A percentile compares a stretch with the other conserved stretches of the same genome.
These are phyloP conservation scores for Blakeslea trispora DNA, from an alignment of 371 early-diverging fungal genomes.

Conservation along the genomic window DNA sequence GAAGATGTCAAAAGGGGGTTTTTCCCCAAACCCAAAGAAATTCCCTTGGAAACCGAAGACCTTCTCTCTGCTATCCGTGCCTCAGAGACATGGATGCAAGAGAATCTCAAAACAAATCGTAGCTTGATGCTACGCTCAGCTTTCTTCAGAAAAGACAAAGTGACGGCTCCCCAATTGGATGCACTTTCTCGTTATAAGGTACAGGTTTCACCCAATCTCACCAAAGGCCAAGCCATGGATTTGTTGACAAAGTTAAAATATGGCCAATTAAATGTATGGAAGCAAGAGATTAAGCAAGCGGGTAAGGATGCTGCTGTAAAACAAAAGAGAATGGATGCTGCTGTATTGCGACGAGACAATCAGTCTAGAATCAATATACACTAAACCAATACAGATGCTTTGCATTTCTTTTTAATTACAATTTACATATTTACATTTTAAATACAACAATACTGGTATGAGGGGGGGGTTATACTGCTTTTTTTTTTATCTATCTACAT, in stretches of 20 bases:
- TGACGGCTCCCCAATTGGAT: constrained; percentile 52
- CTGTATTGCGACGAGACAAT: constrained; percentile 7
- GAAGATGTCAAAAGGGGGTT: constrained; percentile 3
- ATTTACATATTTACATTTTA: no score
- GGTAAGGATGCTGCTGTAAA: background rate
- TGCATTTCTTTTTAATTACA: no score
- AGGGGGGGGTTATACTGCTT: no score
- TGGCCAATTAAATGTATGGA: constrained; percentile 46
- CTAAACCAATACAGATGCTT: no score
- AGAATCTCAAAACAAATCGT: constrained; percentile 11
- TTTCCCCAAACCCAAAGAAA: constrained; percentile 5
- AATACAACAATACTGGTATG: no score
- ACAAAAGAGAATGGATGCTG: background rate
- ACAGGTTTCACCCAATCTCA: constrained; percentile 26
- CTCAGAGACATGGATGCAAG: constrained; percentile 61
- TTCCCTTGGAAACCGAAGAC: constrained; percentile 45
- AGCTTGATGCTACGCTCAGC: constrained; percentile 35
- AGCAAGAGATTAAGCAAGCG: constrained; percentile 1
- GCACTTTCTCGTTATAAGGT: constrained; percentile 34
- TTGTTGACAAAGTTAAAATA: constrained; percentile 50
- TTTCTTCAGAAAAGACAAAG: constrained; percentile 54
- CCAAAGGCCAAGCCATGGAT: constrained; percentile 64
- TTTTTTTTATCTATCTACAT: no score
- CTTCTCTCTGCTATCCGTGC: constrained; percentile 57
- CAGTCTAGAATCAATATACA: no score